A percentile compares a stretch with the other conserved stretches of the same genome.
Conservation (phyloP, 2,329 filamentous ascomycete genomes). For the Lasiodiplodia hormozganensis region DNA sequence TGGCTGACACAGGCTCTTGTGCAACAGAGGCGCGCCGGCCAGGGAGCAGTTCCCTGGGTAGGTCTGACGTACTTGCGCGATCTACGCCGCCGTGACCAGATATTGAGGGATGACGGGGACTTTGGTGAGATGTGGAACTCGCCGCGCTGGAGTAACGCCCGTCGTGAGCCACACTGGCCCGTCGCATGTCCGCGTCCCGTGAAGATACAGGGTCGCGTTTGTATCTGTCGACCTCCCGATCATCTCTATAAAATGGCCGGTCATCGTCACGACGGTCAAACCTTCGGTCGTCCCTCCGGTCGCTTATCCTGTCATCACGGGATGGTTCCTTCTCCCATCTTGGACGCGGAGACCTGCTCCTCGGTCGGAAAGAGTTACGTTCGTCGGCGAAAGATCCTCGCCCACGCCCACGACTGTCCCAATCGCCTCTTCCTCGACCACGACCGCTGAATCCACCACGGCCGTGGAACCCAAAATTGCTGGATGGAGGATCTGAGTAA, state of each 20-base stretch:
- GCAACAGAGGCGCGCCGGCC: constrained; percentile 46
- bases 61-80: constrained; percentile 15
- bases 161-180: constrained; percentile 29
- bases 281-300: constrained; percentile 49
- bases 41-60: constrained; percentile 20
- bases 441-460: constrained; percentile 60
- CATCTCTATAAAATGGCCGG: constrained; percentile 44
- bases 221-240: constrained; percentile 50
- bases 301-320: constrained; percentile 48
- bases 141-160: constrained; percentile 10
- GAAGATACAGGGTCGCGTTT: constrained; percentile 39
- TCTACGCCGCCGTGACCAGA: constrained; percentile 19
- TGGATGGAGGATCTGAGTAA: constrained; percentile 71
- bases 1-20: constrained; percentile 41
- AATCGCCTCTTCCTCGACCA: constrained; percentile 56
- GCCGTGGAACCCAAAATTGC: constrained; percentile 39
- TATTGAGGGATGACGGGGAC: constrained; percentile 25
- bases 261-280: constrained; percentile 54
- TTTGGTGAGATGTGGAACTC: constrained; percentile 20
- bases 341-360: constrained; percentile 71
- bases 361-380: constrained; percentile 65
- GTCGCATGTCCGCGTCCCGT: constrained; percentile 31
- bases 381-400: constrained; percentile 53
- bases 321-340: constrained; percentile 57
- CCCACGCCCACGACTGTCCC: constrained; percentile 59